Percentiles rank a stretch among this genome's conserved stretches.
Conservation (phyloP, 129 eudicot genomes). For the Glebionis coronaria region DNA sequence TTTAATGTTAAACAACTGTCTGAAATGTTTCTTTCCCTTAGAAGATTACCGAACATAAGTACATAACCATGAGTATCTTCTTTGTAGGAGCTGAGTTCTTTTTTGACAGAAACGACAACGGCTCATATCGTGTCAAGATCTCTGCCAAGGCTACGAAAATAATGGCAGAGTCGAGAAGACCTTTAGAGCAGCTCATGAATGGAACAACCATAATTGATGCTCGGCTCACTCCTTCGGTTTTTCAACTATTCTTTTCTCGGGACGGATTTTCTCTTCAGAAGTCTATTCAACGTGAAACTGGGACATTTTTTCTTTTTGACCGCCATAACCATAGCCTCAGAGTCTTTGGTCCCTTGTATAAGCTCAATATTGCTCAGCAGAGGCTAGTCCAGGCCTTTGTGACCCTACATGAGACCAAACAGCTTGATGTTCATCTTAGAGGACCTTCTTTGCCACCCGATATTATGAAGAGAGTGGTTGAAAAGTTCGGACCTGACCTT, state of each 20-base stretch:
- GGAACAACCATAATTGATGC: constrained; percentile 64
- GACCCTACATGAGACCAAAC: constrained; percentile 60
- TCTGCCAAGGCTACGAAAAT: constrained; percentile 79
- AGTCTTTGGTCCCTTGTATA: constrained; percentile 60
- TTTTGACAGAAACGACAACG: constrained; percentile 57
- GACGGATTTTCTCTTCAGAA: constrained; percentile 62
- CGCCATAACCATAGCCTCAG: constrained; percentile 43
- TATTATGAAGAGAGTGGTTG: constrained; percentile 80
- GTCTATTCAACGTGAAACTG: constrained; percentile 65
- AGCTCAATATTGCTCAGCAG: constrained; percentile 46
- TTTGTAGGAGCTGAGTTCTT: constrained; percentile 67
- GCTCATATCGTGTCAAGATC: constrained; percentile 69
- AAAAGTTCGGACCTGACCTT: constrained; percentile 71
- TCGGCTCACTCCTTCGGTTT: constrained; percentile 56
- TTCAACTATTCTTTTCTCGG: constrained; percentile 49
- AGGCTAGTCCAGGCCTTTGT: constrained; percentile 55
- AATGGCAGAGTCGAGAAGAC: constrained; percentile 82
- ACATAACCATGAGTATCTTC: background rate
- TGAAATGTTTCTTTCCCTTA: background rate
- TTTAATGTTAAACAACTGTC: background rate
- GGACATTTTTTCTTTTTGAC: constrained; percentile 58
- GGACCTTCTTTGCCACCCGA: constrained; percentile 64
- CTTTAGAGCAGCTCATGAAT: constrained; percentile 73
- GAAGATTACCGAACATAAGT: background rate
- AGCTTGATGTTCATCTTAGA: constrained; percentile 71